Evolutionary conservation across 345 rosid genomes (phyloP).

Genomic region (Noccaea caerulescens): DNA sequence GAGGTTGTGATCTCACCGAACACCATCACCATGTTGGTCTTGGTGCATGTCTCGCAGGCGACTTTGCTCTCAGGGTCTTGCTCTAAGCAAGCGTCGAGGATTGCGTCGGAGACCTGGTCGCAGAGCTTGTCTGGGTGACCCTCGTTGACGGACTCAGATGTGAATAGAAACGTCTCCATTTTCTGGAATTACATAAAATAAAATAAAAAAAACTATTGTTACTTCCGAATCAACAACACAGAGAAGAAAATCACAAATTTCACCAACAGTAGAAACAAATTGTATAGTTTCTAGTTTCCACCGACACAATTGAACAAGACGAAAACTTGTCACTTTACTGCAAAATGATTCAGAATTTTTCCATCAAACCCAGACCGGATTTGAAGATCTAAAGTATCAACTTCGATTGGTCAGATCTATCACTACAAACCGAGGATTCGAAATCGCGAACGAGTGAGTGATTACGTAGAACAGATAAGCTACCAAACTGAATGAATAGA

Average conservation of each 20-base stretch:
- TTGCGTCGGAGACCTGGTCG: conserved; percentile 82
- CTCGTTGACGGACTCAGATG: conserved; percentile 83
- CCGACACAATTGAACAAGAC: conserved; percentile 28
- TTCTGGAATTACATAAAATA: conserved; percentile 33
- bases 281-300: not conserved
- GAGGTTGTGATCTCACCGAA: conserved; percentile 83
- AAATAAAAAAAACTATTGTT: not conserved
- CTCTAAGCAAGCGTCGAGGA: conserved; percentile 81
- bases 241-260: not conserved
- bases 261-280: not conserved
- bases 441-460: not conserved
- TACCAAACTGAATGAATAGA: not conserved
- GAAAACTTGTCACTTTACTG: not conserved
- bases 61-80: conserved; percentile 90
- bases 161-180: conserved; percentile 80
- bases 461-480: not conserved
- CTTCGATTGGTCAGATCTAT: conserved; percentile 24
- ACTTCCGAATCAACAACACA: not conserved
- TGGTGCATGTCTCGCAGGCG: conserved; percentile 82
- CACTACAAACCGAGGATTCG: not conserved
- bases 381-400: not conserved
- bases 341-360: not conserved
- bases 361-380: not conserved
- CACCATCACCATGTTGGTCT: conserved; percentile 87
- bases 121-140: conserved; percentile 89